A percentile compares a stretch with the other conserved stretches of the same genome.
Conservation (phyloP, 495 filamentous ascomycete species). For the Saxophila tyrrhenica region DNA sequence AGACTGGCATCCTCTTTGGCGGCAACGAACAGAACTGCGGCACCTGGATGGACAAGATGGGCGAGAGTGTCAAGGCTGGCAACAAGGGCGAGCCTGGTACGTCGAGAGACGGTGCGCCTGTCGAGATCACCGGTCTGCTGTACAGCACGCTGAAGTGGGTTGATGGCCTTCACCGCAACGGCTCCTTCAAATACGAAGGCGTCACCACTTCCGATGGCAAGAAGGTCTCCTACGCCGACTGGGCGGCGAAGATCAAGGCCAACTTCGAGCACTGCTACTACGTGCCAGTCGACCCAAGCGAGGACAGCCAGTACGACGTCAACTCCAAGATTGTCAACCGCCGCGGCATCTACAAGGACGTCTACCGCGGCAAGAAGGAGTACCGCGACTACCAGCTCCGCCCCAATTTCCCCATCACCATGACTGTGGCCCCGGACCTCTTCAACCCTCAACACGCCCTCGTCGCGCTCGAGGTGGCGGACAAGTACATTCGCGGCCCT, state of each 20-base stretch:
- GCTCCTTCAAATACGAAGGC: conserved; percentile 57
- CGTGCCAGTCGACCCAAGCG: conserved; percentile 53
- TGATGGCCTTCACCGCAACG: conserved; percentile 47
- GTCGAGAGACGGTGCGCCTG: conserved; percentile 84
- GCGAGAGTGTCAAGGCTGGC: conserved; percentile 82
- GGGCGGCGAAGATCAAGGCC: conserved; percentile 68
- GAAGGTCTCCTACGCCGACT: conserved; percentile 61
- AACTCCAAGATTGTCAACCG: conserved; percentile 71
- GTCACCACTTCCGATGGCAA: conserved; percentile 52
- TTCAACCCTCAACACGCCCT: conserved; percentile 71
- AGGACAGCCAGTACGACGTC: conserved; percentile 68
- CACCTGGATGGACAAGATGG: conserved; percentile 99
- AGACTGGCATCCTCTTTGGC: conserved; percentile 83
- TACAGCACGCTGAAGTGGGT: conserved; percentile 86
- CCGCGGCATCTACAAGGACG: conserved; percentile 94
- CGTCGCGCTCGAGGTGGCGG: conserved; percentile 63
- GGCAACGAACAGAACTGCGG: conserved; percentile 92
- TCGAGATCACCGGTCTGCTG: conserved; percentile 86
- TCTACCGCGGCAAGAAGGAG: conserved; percentile 83
- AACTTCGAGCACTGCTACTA: conserved; percentile 91
- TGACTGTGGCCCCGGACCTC: conserved; percentile 82
- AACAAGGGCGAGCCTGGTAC: conserved; percentile 94
- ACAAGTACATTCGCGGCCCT: conserved; percentile 68
- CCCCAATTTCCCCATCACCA: conserved; percentile 88
- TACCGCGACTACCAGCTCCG: conserved; percentile 97